Conservation (phyloP, 2,329 filamentous ascomycete genomes). For the Diaporthe destruens region DNA sequence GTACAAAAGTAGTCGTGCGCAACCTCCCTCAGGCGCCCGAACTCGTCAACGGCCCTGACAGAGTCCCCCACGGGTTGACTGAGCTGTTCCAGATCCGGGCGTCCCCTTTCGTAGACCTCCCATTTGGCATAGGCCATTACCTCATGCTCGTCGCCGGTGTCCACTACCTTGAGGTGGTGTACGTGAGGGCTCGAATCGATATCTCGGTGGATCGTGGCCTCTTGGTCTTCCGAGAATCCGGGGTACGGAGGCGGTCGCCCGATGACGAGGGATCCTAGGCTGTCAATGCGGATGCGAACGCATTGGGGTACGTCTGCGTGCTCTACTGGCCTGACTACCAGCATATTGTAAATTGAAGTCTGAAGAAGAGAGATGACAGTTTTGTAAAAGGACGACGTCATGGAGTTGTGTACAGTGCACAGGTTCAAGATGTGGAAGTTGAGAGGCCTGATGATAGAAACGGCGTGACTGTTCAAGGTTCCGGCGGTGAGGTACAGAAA, state of each 20-base stretch:
- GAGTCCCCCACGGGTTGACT: background rate
- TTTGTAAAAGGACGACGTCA: too few species aligned
- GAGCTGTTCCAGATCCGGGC: background rate
- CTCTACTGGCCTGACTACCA: background rate
- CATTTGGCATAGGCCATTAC: conserved; percentile 6
- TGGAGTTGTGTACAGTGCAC: too few species aligned
- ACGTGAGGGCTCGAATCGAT: background rate
- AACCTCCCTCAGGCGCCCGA: background rate
- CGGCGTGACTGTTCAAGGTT: too few species aligned
- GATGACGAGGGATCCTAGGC: background rate
- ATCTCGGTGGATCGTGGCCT: background rate
- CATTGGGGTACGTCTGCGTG: background rate
- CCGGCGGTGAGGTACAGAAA: too few species aligned
- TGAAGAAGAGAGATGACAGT: background rate
- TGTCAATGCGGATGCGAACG: background rate
- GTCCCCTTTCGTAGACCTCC: background rate
- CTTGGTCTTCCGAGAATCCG: background rate
- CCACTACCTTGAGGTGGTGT: background rate
- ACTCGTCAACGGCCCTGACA: background rate
- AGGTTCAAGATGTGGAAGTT: too few species aligned
- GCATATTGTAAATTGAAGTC: background rate
- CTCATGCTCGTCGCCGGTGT: background rate
- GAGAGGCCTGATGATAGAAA: too few species aligned
- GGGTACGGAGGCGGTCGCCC: background rate
- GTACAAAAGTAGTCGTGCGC: conserved; percentile 1